Percentiles rank a stretch among this genome's conserved stretches.
Evolutionary conservation across 768 basidiomycete species (phyloP).

Genomic region (Panellus pusillus): DNA sequence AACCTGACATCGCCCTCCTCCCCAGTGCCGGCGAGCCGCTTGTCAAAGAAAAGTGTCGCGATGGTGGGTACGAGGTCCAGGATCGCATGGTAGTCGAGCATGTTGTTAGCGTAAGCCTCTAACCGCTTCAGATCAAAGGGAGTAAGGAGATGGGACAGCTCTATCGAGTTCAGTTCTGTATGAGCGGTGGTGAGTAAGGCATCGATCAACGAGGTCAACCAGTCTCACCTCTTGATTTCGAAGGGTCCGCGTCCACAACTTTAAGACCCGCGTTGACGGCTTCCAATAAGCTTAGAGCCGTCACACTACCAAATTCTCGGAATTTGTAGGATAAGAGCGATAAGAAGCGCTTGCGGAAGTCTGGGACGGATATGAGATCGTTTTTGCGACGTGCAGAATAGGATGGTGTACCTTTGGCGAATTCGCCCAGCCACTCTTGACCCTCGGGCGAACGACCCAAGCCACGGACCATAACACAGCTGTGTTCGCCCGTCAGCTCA

Average conservation of each 20-base stretch:
- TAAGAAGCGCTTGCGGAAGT: slow-evolving; percentile 91
- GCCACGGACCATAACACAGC: slow-evolving; percentile 92
- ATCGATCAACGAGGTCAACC: neutral
- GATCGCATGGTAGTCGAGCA: slow-evolving; percentile 95
- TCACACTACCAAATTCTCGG: slow-evolving; percentile 88
- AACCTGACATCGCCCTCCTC: slow-evolving; percentile 61
- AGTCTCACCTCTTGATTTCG: slow-evolving; percentile 36
- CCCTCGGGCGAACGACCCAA: slow-evolving; percentile 64
- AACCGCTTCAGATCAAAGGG: slow-evolving; percentile 96
- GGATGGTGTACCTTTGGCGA: slow-evolving; percentile 66
- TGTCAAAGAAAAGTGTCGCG: slow-evolving; percentile 84
- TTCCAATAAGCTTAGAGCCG: slow-evolving; percentile 85
- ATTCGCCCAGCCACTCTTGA: slow-evolving; percentile 86
- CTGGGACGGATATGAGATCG: slow-evolving; percentile 38
- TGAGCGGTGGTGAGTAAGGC: neutral
- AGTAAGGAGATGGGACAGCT: slow-evolving; percentile 64
- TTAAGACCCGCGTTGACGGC: slow-evolving; percentile 70
- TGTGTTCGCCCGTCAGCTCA: slow-evolving; percentile 95
- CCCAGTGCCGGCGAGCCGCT: slow-evolving; percentile 38
- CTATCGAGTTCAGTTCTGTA: slow-evolving; percentile 35
- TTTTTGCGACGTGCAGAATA: neutral
- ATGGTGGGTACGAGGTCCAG: slow-evolving; percentile 86
- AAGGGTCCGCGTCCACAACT: slow-evolving; percentile 36
- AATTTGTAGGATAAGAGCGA: slow-evolving; percentile 91
- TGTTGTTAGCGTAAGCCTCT: slow-evolving; percentile 93